These are phyloP conservation scores for Colletotrichum falcatum DNA, from an alignment of 2,329 filamentous ascomycete species.

Conservation along the genomic window DNA sequence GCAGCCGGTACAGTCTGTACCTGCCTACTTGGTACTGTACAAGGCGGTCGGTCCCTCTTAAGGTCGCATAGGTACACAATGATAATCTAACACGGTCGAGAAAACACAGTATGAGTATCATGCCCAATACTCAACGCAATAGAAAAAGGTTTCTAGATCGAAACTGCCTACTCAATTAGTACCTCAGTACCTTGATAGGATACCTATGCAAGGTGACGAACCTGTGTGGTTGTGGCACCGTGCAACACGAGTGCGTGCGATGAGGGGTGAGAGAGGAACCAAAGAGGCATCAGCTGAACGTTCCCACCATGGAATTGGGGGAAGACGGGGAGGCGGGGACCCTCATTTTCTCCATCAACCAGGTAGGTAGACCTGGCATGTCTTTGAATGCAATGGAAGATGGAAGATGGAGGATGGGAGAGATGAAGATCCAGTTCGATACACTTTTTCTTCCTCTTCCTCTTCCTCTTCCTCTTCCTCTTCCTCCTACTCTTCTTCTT, in stretches of 20 bases:
- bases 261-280: neutral
- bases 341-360: slow-evolving; percentile 32
- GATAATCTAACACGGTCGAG: too few species aligned
- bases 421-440: slow-evolving; percentile 4
- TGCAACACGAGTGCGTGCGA: neutral
- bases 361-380: slow-evolving; percentile 1
- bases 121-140: too few species aligned
- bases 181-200: too few species aligned
- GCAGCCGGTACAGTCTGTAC: neutral
- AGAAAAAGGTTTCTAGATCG: too few species aligned
- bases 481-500: neutral
- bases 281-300: slow-evolving; percentile 8
- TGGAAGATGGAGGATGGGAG: neutral
- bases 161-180: too few species aligned
- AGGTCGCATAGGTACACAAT: too few species aligned
- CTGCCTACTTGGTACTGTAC: too few species aligned
- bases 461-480: neutral
- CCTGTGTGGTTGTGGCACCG: neutral
- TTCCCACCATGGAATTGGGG: slow-evolving; percentile 6
- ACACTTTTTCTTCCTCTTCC: neutral
- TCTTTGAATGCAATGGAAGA: neutral
- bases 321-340: neutral
- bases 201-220: neutral
- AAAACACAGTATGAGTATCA: too few species aligned
- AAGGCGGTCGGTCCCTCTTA: too few species aligned